A percentile compares a stretch with the other conserved stretches of the same genome.
Conservation (phyloP, 2,329 filamentous ascomycete genomes). For the Talaromyces rugulosus region DNA sequence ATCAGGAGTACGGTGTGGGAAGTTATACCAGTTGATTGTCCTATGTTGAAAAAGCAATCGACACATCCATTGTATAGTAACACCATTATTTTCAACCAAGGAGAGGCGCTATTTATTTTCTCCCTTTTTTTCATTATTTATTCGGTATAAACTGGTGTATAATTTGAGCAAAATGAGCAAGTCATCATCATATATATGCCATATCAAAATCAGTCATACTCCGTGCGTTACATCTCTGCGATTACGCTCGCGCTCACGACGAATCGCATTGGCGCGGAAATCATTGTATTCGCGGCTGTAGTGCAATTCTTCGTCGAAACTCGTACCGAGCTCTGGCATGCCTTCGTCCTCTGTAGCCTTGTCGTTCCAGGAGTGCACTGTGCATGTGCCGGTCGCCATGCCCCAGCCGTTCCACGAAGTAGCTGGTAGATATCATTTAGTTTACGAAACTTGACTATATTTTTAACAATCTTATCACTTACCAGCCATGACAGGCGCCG, state of each 20-base stretch:
- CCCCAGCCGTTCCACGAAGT: constrained; percentile 79
- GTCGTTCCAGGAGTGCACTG: constrained; percentile 74
- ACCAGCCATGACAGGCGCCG: constrained; percentile 71
- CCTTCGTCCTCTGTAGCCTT: constrained; percentile 60
- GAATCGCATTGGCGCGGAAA: constrained; percentile 16
- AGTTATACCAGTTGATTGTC: constrained; percentile 3
- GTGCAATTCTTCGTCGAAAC: constrained; percentile 58
- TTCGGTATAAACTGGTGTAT: background rate
- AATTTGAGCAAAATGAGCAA: background rate
- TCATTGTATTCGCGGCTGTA: constrained; percentile 44
- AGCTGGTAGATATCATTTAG: constrained; percentile 46
- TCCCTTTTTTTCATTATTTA: background rate
- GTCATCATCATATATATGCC: background rate
- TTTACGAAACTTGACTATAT: background rate
- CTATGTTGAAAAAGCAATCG: background rate
- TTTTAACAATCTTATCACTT: constrained; percentile 23
- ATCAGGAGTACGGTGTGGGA: constrained; percentile 2
- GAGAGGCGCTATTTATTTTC: background rate
- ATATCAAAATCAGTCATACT: background rate
- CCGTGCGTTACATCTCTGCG: background rate
- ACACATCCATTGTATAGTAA: background rate
- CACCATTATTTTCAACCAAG: background rate
- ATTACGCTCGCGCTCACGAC: background rate
- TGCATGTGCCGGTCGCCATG: constrained; percentile 68
- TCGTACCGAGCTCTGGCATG: constrained; percentile 53